Conservation (phyloP, 2,329 filamentous ascomycete genomes). For the Neurospora sp. region DNA sequence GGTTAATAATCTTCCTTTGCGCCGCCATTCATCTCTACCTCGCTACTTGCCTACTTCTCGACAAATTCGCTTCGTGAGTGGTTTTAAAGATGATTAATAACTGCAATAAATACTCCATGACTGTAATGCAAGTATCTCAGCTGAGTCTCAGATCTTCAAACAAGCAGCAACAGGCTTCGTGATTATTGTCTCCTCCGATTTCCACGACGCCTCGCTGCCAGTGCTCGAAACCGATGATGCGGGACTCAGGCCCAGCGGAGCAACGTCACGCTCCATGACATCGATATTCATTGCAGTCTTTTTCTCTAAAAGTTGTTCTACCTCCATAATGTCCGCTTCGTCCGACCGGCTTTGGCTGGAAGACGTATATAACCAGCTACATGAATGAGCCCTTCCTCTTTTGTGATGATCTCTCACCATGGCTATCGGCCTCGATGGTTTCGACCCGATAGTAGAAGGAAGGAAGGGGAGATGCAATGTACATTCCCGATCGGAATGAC, state of each 20-base stretch:
- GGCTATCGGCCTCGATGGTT: neutral
- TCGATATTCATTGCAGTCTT: neutral
- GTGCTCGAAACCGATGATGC: neutral
- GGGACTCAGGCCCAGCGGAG: neutral
- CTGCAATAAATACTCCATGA: neutral
- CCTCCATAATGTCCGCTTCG: neutral
- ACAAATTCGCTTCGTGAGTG: neutral
- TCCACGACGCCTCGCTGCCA: neutral
- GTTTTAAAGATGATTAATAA: neutral
- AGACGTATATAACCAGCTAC: neutral
- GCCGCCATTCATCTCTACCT: neutral
- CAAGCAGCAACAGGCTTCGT: neutral
- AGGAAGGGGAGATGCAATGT: no score
- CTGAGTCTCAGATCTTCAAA: neutral
- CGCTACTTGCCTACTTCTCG: neutral
- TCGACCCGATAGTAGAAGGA: slow-evolving; percentile 1
- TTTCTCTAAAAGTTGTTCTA: neutral
- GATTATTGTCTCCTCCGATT: neutral
- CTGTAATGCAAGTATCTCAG: neutral
- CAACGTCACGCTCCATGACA: neutral
- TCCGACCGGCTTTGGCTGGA: neutral
- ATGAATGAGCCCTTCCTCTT: neutral
- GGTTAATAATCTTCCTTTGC: neutral
- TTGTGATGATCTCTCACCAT: neutral
- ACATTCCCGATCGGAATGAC: no score